Base-by-base conservation (phyloP, 768 basidiomycete species). In the Pseudohyphozyma bogoriensis region DNA sequence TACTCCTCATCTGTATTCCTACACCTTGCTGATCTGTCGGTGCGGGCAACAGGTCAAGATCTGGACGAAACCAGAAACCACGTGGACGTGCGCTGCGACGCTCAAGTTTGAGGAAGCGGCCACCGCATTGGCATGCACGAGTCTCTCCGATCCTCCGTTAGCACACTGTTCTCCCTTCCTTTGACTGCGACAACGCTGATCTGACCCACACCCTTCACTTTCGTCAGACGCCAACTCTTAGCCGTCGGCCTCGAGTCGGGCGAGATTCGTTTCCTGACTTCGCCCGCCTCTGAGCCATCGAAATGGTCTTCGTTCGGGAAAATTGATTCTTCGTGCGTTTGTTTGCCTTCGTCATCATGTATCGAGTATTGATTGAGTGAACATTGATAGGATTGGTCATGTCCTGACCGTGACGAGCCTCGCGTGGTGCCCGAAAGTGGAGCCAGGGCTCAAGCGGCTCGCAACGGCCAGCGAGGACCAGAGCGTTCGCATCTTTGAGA, bases 401-500 rank as follows among this genome's bases (percentile, higher is more conserved):
- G 78, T 85, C 37, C 82, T 83, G 63, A 85, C 89, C 58, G 80
- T 96, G 52, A 83, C 91, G 68, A 80, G 81, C 59, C 76, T 95
- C 57, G 78, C 83, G n/a, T 96, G 89, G 88, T 79, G 85, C 39
- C 82, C 84, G 33, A 68, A 63, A 10, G 65, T 47, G 13, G 35
- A 20, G 9, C 2, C 53, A 45, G 58, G 40, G 15, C 52, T 51
- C 16, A 51, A 29, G 37, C 78, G 82, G 60, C 79, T 96, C 55
- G 92, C 89, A 36, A 89, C 84, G 60, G 89, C 89, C 70, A 87
- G 88, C 73, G 89, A 93, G 77, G 92, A 96, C 79, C 84, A 87
- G 78, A 86, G 86, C 78, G 77, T 92, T 75, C 85, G 83, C 74
- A 79, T 93, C 76, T 76, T 83, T 74, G 78, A 77, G 70, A 77